Evolutionary conservation across 2,329 filamentous ascomycete genomes (phyloP).

Genomic region (Nannizzia gypsea): DNA sequence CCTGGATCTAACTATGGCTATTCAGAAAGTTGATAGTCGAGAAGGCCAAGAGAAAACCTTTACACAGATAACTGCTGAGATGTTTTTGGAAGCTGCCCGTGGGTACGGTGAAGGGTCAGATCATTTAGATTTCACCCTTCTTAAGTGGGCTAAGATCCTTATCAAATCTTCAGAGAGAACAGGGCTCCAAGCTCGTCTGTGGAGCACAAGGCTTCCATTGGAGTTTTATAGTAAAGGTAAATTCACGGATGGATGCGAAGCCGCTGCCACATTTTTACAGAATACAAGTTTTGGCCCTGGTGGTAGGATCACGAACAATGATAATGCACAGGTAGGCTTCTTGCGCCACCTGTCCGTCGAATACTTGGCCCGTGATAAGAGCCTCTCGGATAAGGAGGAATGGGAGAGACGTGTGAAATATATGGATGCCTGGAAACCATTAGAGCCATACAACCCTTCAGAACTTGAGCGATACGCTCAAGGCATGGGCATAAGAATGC

Average conservation of each 20-base stretch:
- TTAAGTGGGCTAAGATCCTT: constrained; percentile 3
- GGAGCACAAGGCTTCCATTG: constrained; percentile 5
- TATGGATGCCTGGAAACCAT: constrained; percentile 5
- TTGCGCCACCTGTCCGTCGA: constrained; percentile 2
- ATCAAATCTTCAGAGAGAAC: neutral
- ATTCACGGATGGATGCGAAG: constrained; percentile 6
- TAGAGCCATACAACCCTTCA: constrained; percentile 5
- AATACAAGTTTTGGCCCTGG: neutral
- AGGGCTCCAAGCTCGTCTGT: constrained; percentile 5
- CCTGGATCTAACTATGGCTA: neutral
- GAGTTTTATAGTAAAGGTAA: constrained; percentile 6
- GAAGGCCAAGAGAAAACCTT: neutral
- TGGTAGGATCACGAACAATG: neutral
- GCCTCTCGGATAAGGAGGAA: constrained; percentile 1
- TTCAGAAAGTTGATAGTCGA: neutral
- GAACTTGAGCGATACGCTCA: constrained; percentile 4
- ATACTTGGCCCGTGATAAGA: neutral
- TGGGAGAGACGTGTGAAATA: constrained; percentile 6
- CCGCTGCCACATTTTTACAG: constrained; percentile 1
- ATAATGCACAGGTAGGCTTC: constrained; percentile 5
- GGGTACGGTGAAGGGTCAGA: constrained; percentile 5
- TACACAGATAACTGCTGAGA: neutral
- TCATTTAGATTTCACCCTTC: constrained; percentile 4
- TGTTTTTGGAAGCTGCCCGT: constrained; percentile 5
- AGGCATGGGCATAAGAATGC: constrained; percentile 7